Evolutionary conservation across 208 protist species (phyloP).

Genomic region (Herpetomonas samuelpessoai): DNA sequence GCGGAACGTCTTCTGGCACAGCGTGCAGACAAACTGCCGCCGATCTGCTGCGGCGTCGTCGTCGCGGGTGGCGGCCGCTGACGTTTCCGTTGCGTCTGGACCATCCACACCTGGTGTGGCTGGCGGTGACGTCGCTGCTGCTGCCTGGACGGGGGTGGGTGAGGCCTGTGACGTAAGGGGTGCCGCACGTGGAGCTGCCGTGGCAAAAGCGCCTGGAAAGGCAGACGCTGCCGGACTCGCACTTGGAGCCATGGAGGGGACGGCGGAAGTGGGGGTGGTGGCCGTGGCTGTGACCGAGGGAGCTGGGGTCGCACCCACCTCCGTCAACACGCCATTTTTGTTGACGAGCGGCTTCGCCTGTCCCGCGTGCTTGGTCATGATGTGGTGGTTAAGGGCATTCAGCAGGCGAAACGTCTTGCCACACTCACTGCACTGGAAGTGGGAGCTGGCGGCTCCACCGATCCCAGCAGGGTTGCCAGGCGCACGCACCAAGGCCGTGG

Average conservation of each 20-base stretch:
- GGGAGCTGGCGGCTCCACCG: constrained; percentile 17
- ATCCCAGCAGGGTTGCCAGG: constrained; percentile 14
- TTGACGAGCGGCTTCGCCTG: constrained; percentile 59
- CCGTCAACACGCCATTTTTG: constrained; percentile 52
- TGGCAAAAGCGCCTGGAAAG: neutral
- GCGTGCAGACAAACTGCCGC: constrained; percentile 74
- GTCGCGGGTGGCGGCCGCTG: constrained; percentile 12
- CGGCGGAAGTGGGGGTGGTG: constrained; percentile 1
- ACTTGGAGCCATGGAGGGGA: constrained; percentile 2
- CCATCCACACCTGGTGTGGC: too few species aligned
- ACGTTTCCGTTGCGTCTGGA: neutral
- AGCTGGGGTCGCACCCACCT: constrained; percentile 23
- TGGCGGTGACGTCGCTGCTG: neutral
- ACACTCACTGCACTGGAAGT: constrained; percentile 80
- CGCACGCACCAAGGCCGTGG: constrained; percentile 5
- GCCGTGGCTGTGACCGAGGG: constrained; percentile 13
- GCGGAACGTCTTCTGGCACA: constrained; percentile 88
- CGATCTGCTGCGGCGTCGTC: constrained; percentile 36
- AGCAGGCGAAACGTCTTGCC: constrained; percentile 84
- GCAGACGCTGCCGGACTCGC: neutral
- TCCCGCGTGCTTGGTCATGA: constrained; percentile 81
- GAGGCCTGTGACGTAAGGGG: neutral
- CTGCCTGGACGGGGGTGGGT: neutral
- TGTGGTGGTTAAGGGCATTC: constrained; percentile 88
- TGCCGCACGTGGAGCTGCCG: too few species aligned